Evolutionary conservation across 2,329 filamentous ascomycete species (phyloP).

Genomic region (Didymella keratinophila): DNA sequence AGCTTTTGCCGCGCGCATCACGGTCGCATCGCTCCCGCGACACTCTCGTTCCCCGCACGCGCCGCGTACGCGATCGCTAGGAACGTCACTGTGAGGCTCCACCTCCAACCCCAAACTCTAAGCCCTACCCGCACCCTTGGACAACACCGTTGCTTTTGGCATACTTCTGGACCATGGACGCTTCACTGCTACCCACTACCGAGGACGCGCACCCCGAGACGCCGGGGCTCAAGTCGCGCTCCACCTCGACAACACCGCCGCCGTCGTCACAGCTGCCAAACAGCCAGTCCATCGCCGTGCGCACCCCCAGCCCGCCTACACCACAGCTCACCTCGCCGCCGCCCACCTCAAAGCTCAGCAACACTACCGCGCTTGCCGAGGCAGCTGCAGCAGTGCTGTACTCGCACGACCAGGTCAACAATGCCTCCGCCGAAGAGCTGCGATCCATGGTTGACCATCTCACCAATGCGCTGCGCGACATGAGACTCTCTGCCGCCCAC

Average conservation of each 20-base stretch:
- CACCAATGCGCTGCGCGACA: slow-evolving; percentile 64
- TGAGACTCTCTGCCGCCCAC: slow-evolving; percentile 85
- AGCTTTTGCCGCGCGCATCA: slow-evolving; percentile 5
- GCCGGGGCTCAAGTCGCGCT: slow-evolving; percentile 31
- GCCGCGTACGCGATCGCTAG: slow-evolving; percentile 27
- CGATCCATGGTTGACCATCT: slow-evolving; percentile 62
- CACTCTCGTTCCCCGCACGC: slow-evolving; percentile 24
- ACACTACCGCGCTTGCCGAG: slow-evolving; percentile 39
- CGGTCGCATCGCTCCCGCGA: slow-evolving; percentile 25
- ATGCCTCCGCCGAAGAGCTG: slow-evolving; percentile 61
- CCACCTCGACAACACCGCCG: slow-evolving; percentile 64
- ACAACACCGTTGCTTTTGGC: background rate
- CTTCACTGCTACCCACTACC: slow-evolving; percentile 44
- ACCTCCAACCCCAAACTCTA: background rate
- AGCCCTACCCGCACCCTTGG: background rate
- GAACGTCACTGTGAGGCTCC: background rate
- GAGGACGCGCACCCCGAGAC: slow-evolving; percentile 41
- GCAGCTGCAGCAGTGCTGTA: slow-evolving; percentile 54
- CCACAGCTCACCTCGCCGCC: slow-evolving; percentile 60
- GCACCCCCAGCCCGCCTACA: slow-evolving; percentile 61
- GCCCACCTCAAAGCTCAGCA: slow-evolving; percentile 49
- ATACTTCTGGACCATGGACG: slow-evolving; percentile 16
- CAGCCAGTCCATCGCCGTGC: slow-evolving; percentile 47
- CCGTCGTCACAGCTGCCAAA: slow-evolving; percentile 66
- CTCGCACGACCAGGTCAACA: slow-evolving; percentile 60